Base-by-base conservation (phyloP, 164 flowering plant genomes). In the Sedum album region DNA sequence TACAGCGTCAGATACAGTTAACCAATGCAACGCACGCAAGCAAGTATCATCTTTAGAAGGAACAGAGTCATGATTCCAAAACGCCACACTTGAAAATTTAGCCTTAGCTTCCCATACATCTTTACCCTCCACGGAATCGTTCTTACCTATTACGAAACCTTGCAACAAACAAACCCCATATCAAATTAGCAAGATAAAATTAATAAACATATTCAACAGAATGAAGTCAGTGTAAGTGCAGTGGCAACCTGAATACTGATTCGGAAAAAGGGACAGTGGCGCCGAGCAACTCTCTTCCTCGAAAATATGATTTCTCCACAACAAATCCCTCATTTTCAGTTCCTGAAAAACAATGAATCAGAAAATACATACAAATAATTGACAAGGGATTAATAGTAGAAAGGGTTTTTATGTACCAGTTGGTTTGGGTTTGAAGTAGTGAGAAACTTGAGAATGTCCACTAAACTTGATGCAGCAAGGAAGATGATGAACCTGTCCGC, bases 241-340 rank as follows among this genome's bases (percentile, higher is more conserved):
- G n/a, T 33, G 10, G 62, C 26, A 81, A 94, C 98, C 97, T 38
- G 76, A 78, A 79, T 85, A 91, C 1, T 93, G 94, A 33, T 82
- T n/a, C 66, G 0, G 99, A 96, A 65, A 92, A 66, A 1, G 82
- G 72, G 77, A 90, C 35, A 1, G 88, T 78, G 0, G 90, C 72
- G 6, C 99, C 97, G n/a, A 83, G 90, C 77, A 95, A 77, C 74
- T 82, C 88, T 77, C 97, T 84, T 70, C 99, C 99, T 69, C 99
- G 83, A 65, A 92, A 95, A 51, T 77, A 76, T 3, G 93, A 86
- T 82, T 95, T 97, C 73, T 86, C 83, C 60, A 85, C 82, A 41
- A 23, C 69, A 26, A 95, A 65, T 23, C 89, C 99, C 17, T 95
- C 96, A 31, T 81, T 73, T 60, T 80, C 87, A 35, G 84, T 67